phyloP scores from a whole-genome alignment of 2,329 filamentous ascomycete genomes.

The Botrytis porri region DNA sequence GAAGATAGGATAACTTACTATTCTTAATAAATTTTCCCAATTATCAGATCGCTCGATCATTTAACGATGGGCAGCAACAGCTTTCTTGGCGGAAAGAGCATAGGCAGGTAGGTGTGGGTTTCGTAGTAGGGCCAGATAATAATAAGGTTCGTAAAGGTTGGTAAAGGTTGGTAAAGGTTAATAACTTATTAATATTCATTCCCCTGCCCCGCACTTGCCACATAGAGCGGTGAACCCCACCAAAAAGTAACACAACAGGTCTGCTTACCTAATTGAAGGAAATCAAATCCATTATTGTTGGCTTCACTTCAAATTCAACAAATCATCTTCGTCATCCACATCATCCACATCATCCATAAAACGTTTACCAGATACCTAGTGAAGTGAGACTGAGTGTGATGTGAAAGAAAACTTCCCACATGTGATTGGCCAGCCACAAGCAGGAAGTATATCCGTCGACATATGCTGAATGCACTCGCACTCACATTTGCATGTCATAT shows the following conservation, averaged over 20 bases:
- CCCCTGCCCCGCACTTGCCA: background rate
- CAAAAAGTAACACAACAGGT: background rate
- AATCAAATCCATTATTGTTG: background rate
- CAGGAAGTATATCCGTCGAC: background rate
- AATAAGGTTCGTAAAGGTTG: too few species aligned
- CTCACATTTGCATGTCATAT: background rate
- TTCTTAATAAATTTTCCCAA: background rate
- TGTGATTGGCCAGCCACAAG: background rate
- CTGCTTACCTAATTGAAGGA: background rate
- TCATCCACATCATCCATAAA: background rate
- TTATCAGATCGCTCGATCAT: constrained; percentile 9
- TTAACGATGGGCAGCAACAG: constrained; percentile 12
- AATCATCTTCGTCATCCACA: background rate
- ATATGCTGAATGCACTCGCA: background rate
- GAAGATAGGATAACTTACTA: background rate
- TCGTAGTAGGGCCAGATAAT: background rate
- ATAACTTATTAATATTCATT: too few species aligned
- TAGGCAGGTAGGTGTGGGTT: background rate
- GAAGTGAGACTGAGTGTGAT: background rate
- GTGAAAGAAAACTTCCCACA: background rate
- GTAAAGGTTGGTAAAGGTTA: background rate
- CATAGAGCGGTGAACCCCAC: background rate
- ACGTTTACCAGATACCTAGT: background rate
- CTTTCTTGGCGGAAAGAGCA: constrained; percentile 7
- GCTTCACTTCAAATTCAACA: background rate